A percentile compares a stretch with the other conserved stretches of the same genome.
Conservation (phyloP, 1,284 basidiomycete species). For the Exobasidium rhododendri region DNA sequence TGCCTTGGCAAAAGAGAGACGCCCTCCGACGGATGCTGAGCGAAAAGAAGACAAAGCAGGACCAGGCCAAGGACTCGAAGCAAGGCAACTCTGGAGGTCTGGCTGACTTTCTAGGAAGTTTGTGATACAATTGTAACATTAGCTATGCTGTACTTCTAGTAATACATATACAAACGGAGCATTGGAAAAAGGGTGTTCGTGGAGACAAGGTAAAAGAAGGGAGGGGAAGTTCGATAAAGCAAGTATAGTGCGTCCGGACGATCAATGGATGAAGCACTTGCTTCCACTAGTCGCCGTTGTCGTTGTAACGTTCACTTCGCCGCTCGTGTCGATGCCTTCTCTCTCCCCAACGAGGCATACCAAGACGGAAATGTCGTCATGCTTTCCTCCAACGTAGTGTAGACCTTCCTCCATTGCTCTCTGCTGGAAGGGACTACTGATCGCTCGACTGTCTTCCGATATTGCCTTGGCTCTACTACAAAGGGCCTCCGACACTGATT, state of each 20-base stretch:
- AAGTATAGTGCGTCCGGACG: too few relatives aligned
- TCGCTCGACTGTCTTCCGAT: conserved; percentile 58
- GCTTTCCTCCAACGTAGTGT: conserved; percentile 56
- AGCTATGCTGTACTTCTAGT: background rate
- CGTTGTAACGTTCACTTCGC: background rate
- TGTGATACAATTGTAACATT: conserved; percentile 1
- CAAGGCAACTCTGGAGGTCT: background rate
- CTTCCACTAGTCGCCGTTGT: background rate
- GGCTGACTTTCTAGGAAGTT: background rate
- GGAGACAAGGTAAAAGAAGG: background rate
- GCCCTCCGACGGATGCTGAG: background rate
- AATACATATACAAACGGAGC: background rate
- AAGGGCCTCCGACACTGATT: conserved; percentile 60
- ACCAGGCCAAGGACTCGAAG: background rate
- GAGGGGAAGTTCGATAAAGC: too few relatives aligned
- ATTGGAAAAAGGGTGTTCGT: background rate
- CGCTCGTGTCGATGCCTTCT: background rate
- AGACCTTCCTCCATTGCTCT: conserved; percentile 61
- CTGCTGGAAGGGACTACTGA: conserved; percentile 61
- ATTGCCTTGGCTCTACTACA: conserved; percentile 59
- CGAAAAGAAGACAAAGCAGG: conserved; percentile 6
- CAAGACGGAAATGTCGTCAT: conserved; percentile 57
- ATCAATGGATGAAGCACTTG: background rate
- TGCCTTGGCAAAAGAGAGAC: background rate
- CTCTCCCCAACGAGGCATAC: conserved; percentile 18